Evolutionary conservation across 441 rosid genomes (phyloP), one percentile per base, ranked within the genome.

Genomic region (Populus hybrid): DNA sequence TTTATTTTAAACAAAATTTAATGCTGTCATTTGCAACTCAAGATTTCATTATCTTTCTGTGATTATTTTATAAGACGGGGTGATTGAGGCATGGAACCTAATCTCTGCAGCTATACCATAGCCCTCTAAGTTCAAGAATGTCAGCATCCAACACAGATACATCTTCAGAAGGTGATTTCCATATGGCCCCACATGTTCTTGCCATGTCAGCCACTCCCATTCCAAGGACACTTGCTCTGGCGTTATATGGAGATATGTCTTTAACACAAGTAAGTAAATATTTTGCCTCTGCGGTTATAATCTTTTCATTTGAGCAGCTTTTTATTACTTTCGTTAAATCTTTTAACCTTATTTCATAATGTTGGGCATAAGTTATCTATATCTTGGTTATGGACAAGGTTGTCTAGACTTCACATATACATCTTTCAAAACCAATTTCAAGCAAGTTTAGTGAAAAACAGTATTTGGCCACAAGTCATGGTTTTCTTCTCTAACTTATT

Each of bases 181-280:
- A 77, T 77, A 96, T 96, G 98, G 97, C 99, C 79, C 98, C 98
- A 29, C 98, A 96, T 83, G 87, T 96, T 84, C 97, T 96, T 77
- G 98, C 98, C 40, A 86, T 96, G 94, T 91, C 98, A 74, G 98
- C 98, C 80, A 96, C 99, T 80, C 98, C 97, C 81, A 93, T 94
- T 71, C 99, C 98, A 14, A 90, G 98, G 90, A 89, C 98, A 50
- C 98, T 96, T 80, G 98, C 99, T 75, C 72, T 96, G 79, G 99
- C 98, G 40, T 81, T 94, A 80, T 93, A 94, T 82, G 98, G 98
- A 50, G 98, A 96, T 80, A 83, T 92, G 80, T 93, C 98, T 71
- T 82, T 94, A 78, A 93, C 98, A 69, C 96, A 96, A 84, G 99
- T 93, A 86, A 24, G 88, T 77, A 16, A 53, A 23, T 29, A 71